A percentile compares a stretch with the other conserved stretches of the same genome.
These are phyloP conservation scores for Stachybotrys elegans DNA, from an alignment of 2,329 filamentous ascomycete species.

Conservation along the genomic window DNA sequence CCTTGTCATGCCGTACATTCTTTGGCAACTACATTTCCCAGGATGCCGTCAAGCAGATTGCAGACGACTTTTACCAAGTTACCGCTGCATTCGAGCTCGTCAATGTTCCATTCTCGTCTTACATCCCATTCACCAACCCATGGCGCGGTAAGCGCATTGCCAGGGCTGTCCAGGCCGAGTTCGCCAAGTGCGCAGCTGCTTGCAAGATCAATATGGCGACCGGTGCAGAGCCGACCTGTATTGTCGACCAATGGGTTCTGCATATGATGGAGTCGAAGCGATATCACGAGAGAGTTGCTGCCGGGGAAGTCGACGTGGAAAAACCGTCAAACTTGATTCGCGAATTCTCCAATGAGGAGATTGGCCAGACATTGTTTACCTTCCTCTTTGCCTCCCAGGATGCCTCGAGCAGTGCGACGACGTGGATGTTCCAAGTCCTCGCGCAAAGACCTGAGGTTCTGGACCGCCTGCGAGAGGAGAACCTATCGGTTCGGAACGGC, in stretches of 20 bases:
- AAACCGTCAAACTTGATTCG: conserved; percentile 43
- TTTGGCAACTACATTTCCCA: conserved; percentile 75
- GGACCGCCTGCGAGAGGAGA: conserved; percentile 39
- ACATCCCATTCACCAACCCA: conserved; percentile 69
- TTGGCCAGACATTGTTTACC: conserved; percentile 45
- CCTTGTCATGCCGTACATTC: conserved; percentile 73
- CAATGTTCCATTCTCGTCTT: conserved; percentile 66
- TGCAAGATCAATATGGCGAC: conserved; percentile 67
- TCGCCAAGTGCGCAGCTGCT: conserved; percentile 65
- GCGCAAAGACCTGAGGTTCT: conserved; percentile 46
- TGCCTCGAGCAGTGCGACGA: conserved; percentile 47
- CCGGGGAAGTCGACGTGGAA: conserved; percentile 40
- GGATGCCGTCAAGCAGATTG: conserved; percentile 66
- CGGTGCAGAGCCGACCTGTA: conserved; percentile 64
- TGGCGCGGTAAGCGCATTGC: conserved; percentile 74
- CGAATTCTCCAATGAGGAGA: conserved; percentile 44
- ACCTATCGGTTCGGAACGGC: conserved; percentile 36
- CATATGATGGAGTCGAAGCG: conserved; percentile 67
- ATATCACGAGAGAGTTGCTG: conserved; percentile 60
- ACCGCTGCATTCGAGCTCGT: conserved; percentile 76
- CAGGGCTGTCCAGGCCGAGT: conserved; percentile 66
- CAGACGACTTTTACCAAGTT: conserved; percentile 73
- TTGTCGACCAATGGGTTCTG: conserved; percentile 73
- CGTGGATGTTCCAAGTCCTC: conserved; percentile 47
- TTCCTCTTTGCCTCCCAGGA: conserved; percentile 51